These are phyloP conservation scores for Penicillium sp. DNA, from an alignment of 2,329 filamentous ascomycete species.

Conservation along the genomic window DNA sequence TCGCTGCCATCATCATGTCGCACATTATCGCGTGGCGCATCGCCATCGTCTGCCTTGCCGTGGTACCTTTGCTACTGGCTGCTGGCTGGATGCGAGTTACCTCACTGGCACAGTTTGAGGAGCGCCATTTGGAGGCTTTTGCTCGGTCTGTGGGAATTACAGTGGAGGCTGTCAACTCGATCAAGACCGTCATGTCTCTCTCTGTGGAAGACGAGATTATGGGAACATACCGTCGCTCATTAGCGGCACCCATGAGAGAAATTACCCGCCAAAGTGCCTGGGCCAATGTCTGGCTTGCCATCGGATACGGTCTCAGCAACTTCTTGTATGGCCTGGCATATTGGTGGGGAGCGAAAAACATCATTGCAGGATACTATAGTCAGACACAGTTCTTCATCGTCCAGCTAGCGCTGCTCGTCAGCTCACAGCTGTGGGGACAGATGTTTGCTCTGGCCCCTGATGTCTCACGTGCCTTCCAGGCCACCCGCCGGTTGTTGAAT, in stretches of 20 bases:
- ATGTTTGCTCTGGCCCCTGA: constrained; percentile 67
- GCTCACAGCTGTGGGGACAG: constrained; percentile 62
- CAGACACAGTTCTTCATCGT: constrained; percentile 66
- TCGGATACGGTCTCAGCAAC: constrained; percentile 44
- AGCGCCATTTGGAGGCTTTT: constrained; percentile 43
- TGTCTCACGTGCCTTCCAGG: constrained; percentile 55
- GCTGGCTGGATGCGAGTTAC: constrained; percentile 59
- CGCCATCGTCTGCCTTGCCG: constrained; percentile 60
- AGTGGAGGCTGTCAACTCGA: constrained; percentile 44
- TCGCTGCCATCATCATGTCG: constrained; percentile 59
- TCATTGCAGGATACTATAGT: constrained; percentile 56
- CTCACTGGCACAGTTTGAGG: constrained; percentile 51
- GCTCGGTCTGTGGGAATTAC: constrained; percentile 43
- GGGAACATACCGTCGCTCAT: constrained; percentile 36
- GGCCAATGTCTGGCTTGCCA: constrained; percentile 38
- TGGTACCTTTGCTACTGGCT: constrained; percentile 59
- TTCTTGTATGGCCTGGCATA: constrained; percentile 66
- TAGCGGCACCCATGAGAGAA: constrained; percentile 41
- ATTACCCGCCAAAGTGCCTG: constrained; percentile 40
- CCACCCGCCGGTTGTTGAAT: constrained; percentile 48
- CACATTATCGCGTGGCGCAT: constrained; percentile 69
- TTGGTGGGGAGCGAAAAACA: constrained; percentile 67
- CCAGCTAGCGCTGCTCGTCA: constrained; percentile 59
- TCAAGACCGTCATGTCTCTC: constrained; percentile 44
- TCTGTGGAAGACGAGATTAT: constrained; percentile 45